phyloP scores from a whole-genome alignment of 306 rosid genomes.

The Prinsepia uniflora region DNA sequence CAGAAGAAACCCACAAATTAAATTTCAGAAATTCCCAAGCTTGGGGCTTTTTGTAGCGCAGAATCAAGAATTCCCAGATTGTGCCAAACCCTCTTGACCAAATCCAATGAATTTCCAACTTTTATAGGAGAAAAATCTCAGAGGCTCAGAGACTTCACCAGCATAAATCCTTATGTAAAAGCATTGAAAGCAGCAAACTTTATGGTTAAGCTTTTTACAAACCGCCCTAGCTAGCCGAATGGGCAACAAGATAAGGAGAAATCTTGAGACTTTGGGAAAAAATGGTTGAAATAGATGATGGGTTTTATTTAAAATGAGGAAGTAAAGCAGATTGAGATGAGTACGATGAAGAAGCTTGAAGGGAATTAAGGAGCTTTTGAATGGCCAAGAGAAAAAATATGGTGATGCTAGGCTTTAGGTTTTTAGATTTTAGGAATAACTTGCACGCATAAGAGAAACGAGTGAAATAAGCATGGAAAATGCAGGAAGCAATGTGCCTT shows the following conservation, averaged over 20 bases:
- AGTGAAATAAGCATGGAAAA: constrained; percentile 48
- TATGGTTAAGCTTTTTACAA: constrained; percentile 8
- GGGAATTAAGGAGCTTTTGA: constrained; percentile 30
- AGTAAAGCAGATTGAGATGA: constrained; percentile 11
- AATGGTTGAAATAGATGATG: constrained; percentile 12
- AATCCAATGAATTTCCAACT: constrained; percentile 14
- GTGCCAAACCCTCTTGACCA: constrained; percentile 18
- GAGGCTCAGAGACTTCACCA: not conserved
- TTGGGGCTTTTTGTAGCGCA: no score
- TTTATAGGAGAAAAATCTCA: not conserved
- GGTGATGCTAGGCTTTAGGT: not conserved
- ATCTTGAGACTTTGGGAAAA: constrained; percentile 24
- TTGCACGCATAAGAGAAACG: constrained; percentile 78
- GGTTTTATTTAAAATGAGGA: constrained; percentile 13
- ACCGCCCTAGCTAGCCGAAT: not conserved
- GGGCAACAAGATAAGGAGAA: constrained; percentile 26
- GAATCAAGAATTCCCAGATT: not conserved
- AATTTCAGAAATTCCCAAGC: not conserved
- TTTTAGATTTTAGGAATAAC: constrained; percentile 46
- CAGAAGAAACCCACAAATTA: constrained; percentile 27
- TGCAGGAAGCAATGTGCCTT: constrained; percentile 59
- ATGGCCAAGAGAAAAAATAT: constrained; percentile 33
- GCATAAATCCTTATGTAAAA: not conserved
- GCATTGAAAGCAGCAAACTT: constrained; percentile 9
- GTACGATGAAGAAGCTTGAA: constrained; percentile 54